Conservation (phyloP, 306 rosid genomes). For the Quillaja saponaria region DNA sequence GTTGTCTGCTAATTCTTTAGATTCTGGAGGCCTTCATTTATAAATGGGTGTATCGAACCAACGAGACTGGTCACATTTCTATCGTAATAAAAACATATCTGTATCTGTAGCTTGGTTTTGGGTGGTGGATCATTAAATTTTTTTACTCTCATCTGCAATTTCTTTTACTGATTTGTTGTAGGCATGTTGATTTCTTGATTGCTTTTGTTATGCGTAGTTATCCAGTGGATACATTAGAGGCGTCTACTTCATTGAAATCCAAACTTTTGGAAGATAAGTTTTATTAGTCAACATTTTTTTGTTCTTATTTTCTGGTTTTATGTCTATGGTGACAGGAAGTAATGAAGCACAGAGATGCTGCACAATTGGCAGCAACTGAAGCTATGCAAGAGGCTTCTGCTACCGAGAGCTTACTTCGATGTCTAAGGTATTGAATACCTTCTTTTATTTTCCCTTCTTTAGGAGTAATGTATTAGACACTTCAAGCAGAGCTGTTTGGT, state of each 20-base stretch:
- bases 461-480: not conserved
- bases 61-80: not conserved
- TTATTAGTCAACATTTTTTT: slow-evolving; percentile 4
- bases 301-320: slow-evolving; percentile 23
- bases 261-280: slow-evolving; percentile 1
- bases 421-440: slow-evolving; percentile 63
- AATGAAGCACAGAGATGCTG: slow-evolving; percentile 88
- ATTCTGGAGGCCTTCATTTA: not conserved
- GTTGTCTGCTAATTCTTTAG: not conserved
- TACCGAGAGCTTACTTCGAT: slow-evolving; percentile 81
- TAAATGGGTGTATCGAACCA: not conserved
- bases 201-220: no score
- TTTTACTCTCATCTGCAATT: not conserved
- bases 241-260: not conserved
- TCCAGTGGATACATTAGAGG: not conserved
- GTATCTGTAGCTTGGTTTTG: not conserved
- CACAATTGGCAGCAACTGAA: slow-evolving; percentile 85
- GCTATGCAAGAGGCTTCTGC: slow-evolving; percentile 96
- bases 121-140: not conserved
- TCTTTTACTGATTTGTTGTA: not conserved
- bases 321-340: slow-evolving; percentile 62
- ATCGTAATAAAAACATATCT: not conserved
- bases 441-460: no score
- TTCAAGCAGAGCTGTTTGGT: not conserved
- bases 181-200: no score